Evolutionary conservation across 768 basidiomycete species (phyloP), one percentile per base, ranked within the genome.

Genomic region (Boletus reticuloceps): DNA sequence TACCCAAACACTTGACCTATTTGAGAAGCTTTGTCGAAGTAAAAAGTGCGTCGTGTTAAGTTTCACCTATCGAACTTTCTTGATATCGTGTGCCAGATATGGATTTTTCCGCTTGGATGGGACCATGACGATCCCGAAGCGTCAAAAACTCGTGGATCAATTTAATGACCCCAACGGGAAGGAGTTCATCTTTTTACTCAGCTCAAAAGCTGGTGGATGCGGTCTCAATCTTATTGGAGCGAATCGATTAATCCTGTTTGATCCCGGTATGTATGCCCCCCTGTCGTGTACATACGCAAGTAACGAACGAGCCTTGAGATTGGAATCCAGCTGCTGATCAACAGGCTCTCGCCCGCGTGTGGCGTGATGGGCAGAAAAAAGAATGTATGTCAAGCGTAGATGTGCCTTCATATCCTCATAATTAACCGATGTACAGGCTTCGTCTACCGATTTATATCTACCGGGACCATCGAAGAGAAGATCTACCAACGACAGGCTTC

Each of bases 311-410:
- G 20, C 5, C 25, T 20, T n/a, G 55, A 94, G 95, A 98, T 67
- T 98, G 95, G 95, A 98, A 98, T 64, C 95, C 95, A 25, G 96
- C 96, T 11, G 93, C 95, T 27, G 96, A 99, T 72, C 97, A 98
- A 69, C 96, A 99, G 70, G 96, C 96, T 9, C 79, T 99, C 6
- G 96, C 96, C 42, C 93, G 96, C 69, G 96, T 99, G 10, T 99
- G 96, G 96, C 90, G 96, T 75, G 96, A 99, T 66, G 96, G 96
- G 0, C 96, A 98, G 72, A 99, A 97, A 84, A 98, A 98, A 82
- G 95, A 97, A 74, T 99, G 96, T 94, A 66, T 50, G 89, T 67
- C 22, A 17, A 31, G 14, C 6, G 10, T 50, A 13, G 27, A 31
- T n/a, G n/a, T 20, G 7, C 9, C 39, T 40, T 3, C 6, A 39